Percentiles rank a stretch among this genome's conserved stretches.
phyloP scores from a whole-genome alignment of 192 early-diverging fungal species.

The Podila minutissima region DNA sequence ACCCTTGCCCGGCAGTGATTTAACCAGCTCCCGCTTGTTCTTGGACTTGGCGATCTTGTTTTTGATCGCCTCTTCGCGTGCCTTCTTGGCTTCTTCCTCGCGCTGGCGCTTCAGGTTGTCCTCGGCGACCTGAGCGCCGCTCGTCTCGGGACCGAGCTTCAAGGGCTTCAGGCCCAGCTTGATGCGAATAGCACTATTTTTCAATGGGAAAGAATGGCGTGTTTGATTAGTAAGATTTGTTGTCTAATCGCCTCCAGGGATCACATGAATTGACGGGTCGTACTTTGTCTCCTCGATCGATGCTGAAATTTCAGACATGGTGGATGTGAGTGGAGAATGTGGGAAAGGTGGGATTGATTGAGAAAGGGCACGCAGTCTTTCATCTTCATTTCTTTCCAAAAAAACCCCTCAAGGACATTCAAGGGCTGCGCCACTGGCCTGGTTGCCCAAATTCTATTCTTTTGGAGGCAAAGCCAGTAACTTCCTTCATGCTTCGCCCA shows the following conservation, averaged over 20 bases:
- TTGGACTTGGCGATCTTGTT: constrained; percentile 66
- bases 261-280: not conserved
- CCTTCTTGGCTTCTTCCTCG: constrained; percentile 61
- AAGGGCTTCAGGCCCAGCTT: constrained; percentile 63
- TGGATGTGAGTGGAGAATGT: not conserved
- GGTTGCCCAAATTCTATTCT: no score
- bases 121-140: constrained; percentile 57
- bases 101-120: constrained; percentile 65
- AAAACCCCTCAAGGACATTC: no score
- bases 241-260: not conserved
- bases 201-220: not conserved
- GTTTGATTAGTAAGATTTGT: not conserved
- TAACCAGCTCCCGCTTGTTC: constrained; percentile 57
- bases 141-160: constrained; percentile 39
- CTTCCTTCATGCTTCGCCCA: no score
- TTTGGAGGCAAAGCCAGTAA: no score
- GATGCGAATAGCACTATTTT: constrained; percentile 59
- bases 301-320: constrained; percentile 6
- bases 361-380: not conserved
- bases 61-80: constrained; percentile 58
- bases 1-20: constrained; percentile 68
- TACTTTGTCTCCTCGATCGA: constrained; percentile 14
- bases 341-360: not conserved
- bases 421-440: no score
- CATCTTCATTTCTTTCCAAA: not conserved